phyloP scores from a whole-genome alignment of 148 eudicot genomes.

The Rhododendron ferrugineum region DNA sequence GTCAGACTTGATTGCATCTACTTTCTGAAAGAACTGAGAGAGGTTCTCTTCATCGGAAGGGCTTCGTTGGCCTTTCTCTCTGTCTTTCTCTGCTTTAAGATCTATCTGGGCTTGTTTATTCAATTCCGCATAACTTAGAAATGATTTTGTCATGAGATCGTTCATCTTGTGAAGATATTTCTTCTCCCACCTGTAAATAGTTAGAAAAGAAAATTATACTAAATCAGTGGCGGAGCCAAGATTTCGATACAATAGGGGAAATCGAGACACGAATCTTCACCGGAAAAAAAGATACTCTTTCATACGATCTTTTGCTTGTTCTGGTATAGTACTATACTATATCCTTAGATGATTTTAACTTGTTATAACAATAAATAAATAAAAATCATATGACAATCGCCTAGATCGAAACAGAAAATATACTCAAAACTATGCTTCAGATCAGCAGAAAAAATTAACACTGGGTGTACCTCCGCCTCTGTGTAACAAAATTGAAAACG shows the following conservation, averaged over 20 bases:
- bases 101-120: conserved; percentile 67
- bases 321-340: not conserved
- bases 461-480: too few relatives aligned
- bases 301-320: not conserved
- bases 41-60: conserved; percentile 52
- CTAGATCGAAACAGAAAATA: too few relatives aligned
- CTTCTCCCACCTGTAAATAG: conserved; percentile 24
- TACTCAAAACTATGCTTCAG: too few relatives aligned
- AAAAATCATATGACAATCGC: too few relatives aligned
- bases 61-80: conserved; percentile 36
- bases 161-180: conserved; percentile 45
- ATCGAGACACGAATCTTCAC: not conserved
- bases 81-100: conserved; percentile 36
- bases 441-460: too few relatives aligned
- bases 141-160: conserved; percentile 85
- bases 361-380: too few relatives aligned
- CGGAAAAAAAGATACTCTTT: not conserved
- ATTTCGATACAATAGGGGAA: too few relatives aligned
- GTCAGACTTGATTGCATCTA: conserved; percentile 43
- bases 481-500: too few relatives aligned
- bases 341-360: not conserved
- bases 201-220: not conserved
- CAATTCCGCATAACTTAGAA: conserved; percentile 73
- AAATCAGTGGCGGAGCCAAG: not conserved
- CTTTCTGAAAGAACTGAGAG: conserved; percentile 62